Base-by-base conservation (phyloP, 345 rosid genomes). In the Triadica sebifera region DNA sequence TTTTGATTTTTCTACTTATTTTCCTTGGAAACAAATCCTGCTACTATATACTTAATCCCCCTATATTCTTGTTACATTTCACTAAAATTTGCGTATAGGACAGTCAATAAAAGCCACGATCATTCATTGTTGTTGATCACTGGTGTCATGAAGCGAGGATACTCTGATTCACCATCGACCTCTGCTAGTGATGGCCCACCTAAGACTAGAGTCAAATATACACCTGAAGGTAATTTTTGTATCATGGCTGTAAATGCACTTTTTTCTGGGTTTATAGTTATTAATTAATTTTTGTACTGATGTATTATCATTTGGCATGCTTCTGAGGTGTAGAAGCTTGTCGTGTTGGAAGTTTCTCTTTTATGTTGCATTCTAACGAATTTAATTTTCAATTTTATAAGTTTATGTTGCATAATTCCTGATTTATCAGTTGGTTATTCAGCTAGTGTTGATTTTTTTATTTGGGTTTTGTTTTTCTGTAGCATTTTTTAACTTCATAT, bases 141-240 rank as follows among this genome's bases (percentile, higher is more conserved):
- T 68, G 71, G 69, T 71, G 34, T 29, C 62, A 93, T 91, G 97
- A 91, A 93, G 89, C 88, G 98, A 62, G 94, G 90, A 70, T 76
- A 81, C 82, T 46, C 87, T 17, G 89, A 84, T 65, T 88, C 91
- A 61, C 87, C 91, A 12, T 82, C 95, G n/a, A 80, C 85, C 80
- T 89, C 91, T 72, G 22, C 76, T 67, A 34, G 45, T 41, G 77
- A 69, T 58, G 88, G 86, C 64, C 97, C 90, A 46, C 89, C 96
- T 80, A 83, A 87, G 37, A 86, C 92, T 71, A 85, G 86, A 83
- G 47, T 83, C 83, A 91, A 78, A 85, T 77, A 71, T 29, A 91
- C 92, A 67, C 90, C 95, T 15, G 85, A 88, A 87, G 97, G 98
- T 87, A 41, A 45, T 80, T 73, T 53, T 55, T 25, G 25, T 62